phyloP scores from a whole-genome alignment of 2,329 filamentous ascomycete genomes.

The Aureobasidium sp. region DNA sequence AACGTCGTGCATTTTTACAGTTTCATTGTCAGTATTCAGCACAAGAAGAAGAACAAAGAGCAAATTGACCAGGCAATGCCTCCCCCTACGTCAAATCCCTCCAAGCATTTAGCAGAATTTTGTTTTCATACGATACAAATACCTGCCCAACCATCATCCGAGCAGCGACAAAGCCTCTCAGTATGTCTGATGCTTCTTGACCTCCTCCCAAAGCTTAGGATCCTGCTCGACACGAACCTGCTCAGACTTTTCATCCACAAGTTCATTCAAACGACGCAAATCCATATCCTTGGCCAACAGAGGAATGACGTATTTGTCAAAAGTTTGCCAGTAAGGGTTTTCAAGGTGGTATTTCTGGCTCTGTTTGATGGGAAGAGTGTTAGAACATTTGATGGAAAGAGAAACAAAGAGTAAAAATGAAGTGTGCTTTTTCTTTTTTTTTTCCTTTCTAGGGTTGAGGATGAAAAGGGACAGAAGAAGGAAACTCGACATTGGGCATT shows the following conservation, averaged over 20 bases:
- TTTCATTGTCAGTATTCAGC: too few species aligned
- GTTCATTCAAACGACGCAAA: conserved; percentile 56
- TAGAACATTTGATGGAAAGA: not conserved
- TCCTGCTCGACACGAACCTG: conserved; percentile 26
- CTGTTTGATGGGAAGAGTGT: conserved; percentile 15
- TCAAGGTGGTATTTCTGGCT: conserved; percentile 37
- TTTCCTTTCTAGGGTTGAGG: too few species aligned
- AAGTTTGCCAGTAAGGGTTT: conserved; percentile 69
- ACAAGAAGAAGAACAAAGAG: too few species aligned
- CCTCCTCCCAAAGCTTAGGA: conserved; percentile 24
- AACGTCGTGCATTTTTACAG: too few species aligned
- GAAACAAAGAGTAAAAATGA: not conserved
- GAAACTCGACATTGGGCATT: not conserved
- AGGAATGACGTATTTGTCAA: conserved; percentile 64
- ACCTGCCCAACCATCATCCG: too few species aligned
- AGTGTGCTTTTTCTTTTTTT: too few species aligned
- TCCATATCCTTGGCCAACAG: conserved; percentile 62
- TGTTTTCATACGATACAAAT: too few species aligned
- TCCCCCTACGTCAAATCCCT: too few species aligned
- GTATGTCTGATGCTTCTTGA: conserved; percentile 26
- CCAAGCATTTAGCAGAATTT: too few species aligned
- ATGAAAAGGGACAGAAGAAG: too few species aligned
- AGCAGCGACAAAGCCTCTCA: not conserved
- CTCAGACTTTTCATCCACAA: conserved; percentile 44
- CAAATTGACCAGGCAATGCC: too few species aligned